Evolutionary conservation across 1,284 basidiomycete genomes (phyloP).

Genomic region (Sanghuangporus sanghuang): DNA sequence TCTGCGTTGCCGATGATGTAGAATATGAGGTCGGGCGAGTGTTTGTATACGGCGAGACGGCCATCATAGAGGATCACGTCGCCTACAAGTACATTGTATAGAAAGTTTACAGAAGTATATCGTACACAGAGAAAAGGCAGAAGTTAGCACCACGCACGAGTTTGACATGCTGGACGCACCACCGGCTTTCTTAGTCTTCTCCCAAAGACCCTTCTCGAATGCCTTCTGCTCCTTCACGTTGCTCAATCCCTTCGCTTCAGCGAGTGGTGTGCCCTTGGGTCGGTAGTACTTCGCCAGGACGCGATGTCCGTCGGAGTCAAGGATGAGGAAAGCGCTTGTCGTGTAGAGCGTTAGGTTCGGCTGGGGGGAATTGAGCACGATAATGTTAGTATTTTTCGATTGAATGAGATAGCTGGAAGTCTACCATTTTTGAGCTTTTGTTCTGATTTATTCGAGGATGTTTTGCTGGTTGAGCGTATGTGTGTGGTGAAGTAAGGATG

Average conservation of each 20-base stretch:
- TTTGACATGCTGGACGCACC: slow-evolving; percentile 46
- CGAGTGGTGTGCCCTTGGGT: slow-evolving; percentile 62
- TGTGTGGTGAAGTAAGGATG: too few species aligned
- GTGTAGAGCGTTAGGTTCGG: slow-evolving; percentile 85
- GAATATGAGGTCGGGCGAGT: slow-evolving; percentile 92
- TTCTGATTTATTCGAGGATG: too few species aligned
- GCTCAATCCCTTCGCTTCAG: slow-evolving; percentile 58
- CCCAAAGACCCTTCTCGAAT: slow-evolving; percentile 94
- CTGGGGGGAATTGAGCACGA: slow-evolving; percentile 22
- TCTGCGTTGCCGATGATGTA: slow-evolving; percentile 87
- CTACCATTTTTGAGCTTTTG: background rate
- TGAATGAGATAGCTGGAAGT: background rate
- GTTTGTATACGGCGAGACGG: slow-evolving; percentile 89
- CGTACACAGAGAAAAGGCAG: background rate
- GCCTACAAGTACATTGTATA: slow-evolving; percentile 40
- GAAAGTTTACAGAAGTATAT: background rate
- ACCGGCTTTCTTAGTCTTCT: slow-evolving; percentile 90
- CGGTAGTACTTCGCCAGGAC: slow-evolving; percentile 95
- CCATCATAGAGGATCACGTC: slow-evolving; percentile 94
- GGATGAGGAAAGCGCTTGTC: slow-evolving; percentile 82
- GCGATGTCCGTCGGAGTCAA: slow-evolving; percentile 92
- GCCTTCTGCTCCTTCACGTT: slow-evolving; percentile 90
- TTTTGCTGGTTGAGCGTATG: too few species aligned
- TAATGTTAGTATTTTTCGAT: background rate
- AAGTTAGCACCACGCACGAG: background rate